phyloP scores from a whole-genome alignment of 83 land plant genomes.

The Picea engelmannii region DNA sequence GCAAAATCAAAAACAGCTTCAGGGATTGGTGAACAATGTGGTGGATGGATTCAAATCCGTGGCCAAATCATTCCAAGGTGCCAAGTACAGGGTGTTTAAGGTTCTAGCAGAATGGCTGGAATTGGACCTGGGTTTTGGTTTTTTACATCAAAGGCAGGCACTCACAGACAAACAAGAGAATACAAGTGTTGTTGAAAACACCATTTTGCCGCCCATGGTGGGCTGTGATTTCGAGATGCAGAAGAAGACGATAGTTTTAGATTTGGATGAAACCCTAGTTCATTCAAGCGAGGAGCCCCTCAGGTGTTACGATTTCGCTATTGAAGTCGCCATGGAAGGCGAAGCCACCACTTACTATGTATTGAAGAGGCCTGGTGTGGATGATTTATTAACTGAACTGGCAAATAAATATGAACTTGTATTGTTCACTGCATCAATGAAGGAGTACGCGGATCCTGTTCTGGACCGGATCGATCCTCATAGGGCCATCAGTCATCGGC shows the following conservation, averaged over 20 bases:
- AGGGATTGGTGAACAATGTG: slow-evolving; percentile 1
- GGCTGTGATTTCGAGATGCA: slow-evolving; percentile 8
- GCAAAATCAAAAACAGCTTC: not conserved
- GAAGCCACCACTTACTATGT: slow-evolving; percentile 56
- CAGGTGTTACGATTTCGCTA: slow-evolving; percentile 46
- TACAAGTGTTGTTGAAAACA: not conserved
- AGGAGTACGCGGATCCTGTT: slow-evolving; percentile 75
- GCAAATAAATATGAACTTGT: slow-evolving; percentile 61
- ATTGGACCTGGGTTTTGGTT: not conserved
- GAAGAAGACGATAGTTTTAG: slow-evolving; percentile 76
- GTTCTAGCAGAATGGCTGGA: slow-evolving; percentile 8
- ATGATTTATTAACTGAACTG: slow-evolving; percentile 49
- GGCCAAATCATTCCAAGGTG: not conserved
- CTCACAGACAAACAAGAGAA: not conserved
- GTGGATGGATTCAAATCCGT: slow-evolving; percentile 4
- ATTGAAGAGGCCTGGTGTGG: slow-evolving; percentile 79
- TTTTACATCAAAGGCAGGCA: not conserved
- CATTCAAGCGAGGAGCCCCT: slow-evolving; percentile 67
- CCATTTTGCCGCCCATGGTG: slow-evolving; percentile 28
- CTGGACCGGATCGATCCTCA: slow-evolving; percentile 62
- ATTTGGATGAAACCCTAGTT: slow-evolving; percentile 89
- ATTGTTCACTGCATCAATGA: slow-evolving; percentile 88
- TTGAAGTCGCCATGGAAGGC: slow-evolving; percentile 37
- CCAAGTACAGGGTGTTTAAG: not conserved
- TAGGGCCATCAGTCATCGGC: slow-evolving; percentile 48